A percentile compares a stretch with the other conserved stretches of the same genome.
Evolutionary conservation across 2,329 filamentous ascomycete species (phyloP).

Genomic region (Scedosporium dehoogii): DNA sequence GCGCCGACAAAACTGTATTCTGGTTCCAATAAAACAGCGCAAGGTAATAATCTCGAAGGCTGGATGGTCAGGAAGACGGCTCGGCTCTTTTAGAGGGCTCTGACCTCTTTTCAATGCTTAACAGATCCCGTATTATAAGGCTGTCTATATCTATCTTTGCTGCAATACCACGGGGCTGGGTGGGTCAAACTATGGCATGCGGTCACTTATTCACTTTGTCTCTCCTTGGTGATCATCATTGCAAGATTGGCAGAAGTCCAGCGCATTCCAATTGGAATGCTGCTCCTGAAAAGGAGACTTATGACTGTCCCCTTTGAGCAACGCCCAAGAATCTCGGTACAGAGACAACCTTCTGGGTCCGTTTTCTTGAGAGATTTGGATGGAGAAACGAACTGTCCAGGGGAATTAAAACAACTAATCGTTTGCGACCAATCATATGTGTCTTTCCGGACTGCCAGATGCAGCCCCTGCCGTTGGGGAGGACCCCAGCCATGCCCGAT

Average conservation of each 20-base stretch:
- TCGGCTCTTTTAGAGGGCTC: neutral
- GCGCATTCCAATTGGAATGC: neutral
- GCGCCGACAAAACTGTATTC: too few species aligned
- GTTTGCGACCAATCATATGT: neutral
- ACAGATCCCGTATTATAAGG: neutral
- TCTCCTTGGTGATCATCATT: neutral
- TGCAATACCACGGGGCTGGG: neutral
- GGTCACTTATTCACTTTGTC: neutral
- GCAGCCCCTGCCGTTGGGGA: neutral
- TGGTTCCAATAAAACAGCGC: neutral
- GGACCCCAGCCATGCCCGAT: neutral
- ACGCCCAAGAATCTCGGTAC: neutral
- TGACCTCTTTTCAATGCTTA: constrained; percentile 1
- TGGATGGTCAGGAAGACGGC: neutral
- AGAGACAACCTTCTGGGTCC: neutral
- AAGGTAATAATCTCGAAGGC: neutral
- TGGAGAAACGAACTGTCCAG: neutral
- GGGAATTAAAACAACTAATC: neutral
- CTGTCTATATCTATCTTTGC: neutral
- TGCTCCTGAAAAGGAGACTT: too few species aligned
- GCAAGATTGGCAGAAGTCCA: neutral
- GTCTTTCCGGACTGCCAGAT: neutral
- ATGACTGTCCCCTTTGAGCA: too few species aligned
- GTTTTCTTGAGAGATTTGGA: neutral
- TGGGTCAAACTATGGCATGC: neutral